These are phyloP conservation scores for Tetracladium marchalianum DNA, from an alignment of 495 filamentous ascomycete genomes.

Conservation along the genomic window DNA sequence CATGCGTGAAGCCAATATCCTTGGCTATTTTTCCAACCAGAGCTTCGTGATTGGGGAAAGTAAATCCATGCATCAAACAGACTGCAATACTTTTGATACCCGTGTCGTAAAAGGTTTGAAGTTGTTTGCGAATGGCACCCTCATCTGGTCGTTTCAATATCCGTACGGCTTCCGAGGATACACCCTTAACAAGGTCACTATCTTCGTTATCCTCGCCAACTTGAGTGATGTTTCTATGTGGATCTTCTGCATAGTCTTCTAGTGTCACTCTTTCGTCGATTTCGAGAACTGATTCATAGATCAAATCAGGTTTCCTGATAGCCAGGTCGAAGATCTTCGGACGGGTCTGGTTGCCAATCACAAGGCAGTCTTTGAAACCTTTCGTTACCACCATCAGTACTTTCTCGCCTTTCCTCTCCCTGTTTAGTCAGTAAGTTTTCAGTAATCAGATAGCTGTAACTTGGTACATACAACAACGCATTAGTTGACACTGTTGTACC, in stretches of 20 bases:
- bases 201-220: conserved; percentile 8
- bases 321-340: conserved; percentile 20
- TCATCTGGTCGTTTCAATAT: conserved; percentile 21
- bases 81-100: conserved; percentile 19
- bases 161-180: conserved; percentile 42
- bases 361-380: conserved; percentile 20
- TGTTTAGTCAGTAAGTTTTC: conserved; percentile 8
- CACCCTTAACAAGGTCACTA: conserved; percentile 25
- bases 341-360: conserved; percentile 16
- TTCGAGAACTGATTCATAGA: conserved; percentile 17
- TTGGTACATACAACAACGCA: conserved; percentile 14
- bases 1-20: conserved; percentile 24
- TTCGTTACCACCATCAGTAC: conserved; percentile 15
- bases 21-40: conserved; percentile 37
- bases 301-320: conserved; percentile 10
- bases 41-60: conserved; percentile 21
- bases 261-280: conserved; percentile 19
- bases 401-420: conserved; percentile 6
- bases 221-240: conserved; percentile 1
- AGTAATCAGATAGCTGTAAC: conserved; percentile 18
- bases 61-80: conserved; percentile 20
- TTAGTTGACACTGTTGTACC: conserved; percentile 22
- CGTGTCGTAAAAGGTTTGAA: conserved; percentile 16
- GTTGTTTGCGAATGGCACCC: conserved; percentile 8
- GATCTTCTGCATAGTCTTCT: conserved; percentile 21